Conservation (phyloP, 306 rosid species). For the Prunus salicina region DNA sequence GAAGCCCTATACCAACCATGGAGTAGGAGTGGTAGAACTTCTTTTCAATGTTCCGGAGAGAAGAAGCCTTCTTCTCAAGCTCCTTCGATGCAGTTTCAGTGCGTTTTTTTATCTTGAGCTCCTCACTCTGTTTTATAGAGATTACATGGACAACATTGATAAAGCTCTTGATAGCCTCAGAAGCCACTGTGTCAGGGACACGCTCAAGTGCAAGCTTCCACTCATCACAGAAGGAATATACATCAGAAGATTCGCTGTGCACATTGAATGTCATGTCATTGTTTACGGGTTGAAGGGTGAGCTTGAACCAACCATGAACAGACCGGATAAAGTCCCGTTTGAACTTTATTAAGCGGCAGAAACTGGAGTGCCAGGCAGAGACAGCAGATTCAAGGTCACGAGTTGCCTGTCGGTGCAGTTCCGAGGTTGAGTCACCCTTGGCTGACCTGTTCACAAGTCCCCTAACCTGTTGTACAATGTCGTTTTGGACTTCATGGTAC, state of each 20-base stretch:
- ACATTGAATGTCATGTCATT: slow-evolving; percentile 43
- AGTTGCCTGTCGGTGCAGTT: slow-evolving; percentile 91
- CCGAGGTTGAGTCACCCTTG: slow-evolving; percentile 78
- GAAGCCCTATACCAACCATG: slow-evolving; percentile 94
- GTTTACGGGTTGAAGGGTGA: slow-evolving; percentile 64
- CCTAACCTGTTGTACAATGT: slow-evolving; percentile 92
- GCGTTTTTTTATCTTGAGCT: slow-evolving; percentile 74
- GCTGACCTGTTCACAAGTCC: slow-evolving; percentile 75
- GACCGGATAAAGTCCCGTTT: slow-evolving; percentile 76
- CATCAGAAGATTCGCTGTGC: slow-evolving; percentile 58
- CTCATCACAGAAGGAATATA: slow-evolving; percentile 67
- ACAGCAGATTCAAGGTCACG: slow-evolving; percentile 91
- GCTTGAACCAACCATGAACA: slow-evolving; percentile 89
- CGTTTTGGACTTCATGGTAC: slow-evolving; percentile 80
- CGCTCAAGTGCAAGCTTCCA: slow-evolving; percentile 99
- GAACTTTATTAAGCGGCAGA: slow-evolving; percentile 77
- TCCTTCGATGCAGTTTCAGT: slow-evolving; percentile 83
- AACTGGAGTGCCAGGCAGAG: slow-evolving; percentile 88
- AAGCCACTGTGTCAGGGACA: slow-evolving; percentile 94
- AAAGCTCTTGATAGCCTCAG: slow-evolving; percentile 94
- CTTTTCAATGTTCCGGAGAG: slow-evolving; percentile 74
- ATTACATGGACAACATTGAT: slow-evolving; percentile 82
- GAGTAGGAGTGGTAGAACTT: slow-evolving; percentile 90
- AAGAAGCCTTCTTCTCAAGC: slow-evolving; percentile 83
- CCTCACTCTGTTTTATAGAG: slow-evolving; percentile 69